Conservation (phyloP, 495 filamentous ascomycete species). For the Eremomyces bilateralis region DNA sequence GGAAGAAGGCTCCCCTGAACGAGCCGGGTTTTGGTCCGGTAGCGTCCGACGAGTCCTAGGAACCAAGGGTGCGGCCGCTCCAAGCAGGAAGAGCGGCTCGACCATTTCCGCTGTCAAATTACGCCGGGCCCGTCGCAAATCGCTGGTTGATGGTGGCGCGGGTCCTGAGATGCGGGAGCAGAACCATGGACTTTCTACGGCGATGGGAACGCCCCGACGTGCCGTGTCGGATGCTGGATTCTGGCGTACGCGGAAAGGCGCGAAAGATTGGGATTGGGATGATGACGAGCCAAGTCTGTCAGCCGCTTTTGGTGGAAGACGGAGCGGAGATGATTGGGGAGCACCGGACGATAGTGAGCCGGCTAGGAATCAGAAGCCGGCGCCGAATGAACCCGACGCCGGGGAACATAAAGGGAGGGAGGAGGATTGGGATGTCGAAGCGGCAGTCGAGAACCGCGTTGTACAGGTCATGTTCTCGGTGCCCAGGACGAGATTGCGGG, state of each 20-base stretch:
- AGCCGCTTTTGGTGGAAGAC: not conserved
- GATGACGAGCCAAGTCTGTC: too few relatives aligned
- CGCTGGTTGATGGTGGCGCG: too few relatives aligned
- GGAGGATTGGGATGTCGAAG: conserved; percentile 81
- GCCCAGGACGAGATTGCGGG: conserved; percentile 49
- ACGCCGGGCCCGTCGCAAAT: too few relatives aligned
- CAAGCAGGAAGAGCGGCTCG: too few relatives aligned
- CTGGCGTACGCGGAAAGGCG: conserved; percentile 31
- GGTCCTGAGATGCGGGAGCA: too few relatives aligned
- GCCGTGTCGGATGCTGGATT: conserved; percentile 38
- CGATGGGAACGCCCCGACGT: conserved; percentile 30
- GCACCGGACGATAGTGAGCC: conserved; percentile 1
- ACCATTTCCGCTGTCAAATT: too few relatives aligned
- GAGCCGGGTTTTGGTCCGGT: conserved; percentile 29
- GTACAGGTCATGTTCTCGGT: conserved; percentile 93
- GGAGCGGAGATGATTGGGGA: not conserved
- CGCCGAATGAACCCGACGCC: not conserved
- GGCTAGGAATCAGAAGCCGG: too few relatives aligned
- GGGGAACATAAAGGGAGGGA: conserved; percentile 22
- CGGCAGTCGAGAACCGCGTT: conserved; percentile 50
- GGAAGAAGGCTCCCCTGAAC: conserved; percentile 7
- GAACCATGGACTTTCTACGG: too few relatives aligned
- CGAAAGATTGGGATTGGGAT: conserved; percentile 3
- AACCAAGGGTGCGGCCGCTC: too few relatives aligned
- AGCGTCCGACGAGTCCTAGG: conserved; percentile 32